Base-by-base conservation (phyloP, 805 yeast species). In the Lipomyces lipofer region DNA sequence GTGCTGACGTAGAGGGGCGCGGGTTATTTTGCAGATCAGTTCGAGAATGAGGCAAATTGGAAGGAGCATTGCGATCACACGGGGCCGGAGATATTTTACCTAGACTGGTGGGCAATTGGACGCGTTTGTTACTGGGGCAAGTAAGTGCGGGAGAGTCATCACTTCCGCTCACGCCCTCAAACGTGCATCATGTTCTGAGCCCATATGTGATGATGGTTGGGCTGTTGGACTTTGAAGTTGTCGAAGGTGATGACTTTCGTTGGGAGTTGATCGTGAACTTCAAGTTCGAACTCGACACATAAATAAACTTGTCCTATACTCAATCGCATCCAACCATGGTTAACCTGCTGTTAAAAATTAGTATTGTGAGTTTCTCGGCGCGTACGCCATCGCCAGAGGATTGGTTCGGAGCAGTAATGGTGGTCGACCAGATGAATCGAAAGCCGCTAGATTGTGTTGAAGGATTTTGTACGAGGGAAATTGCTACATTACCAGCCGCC, bases 71-170 rank as follows among this genome's bases (percentile, higher is more conserved):
- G 82, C 69, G 69, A 69, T 12, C 79, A 90, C 1, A 92, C 98
- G 0, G 98, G 96, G 0, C 97, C 98, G 0, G 99, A 92, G 66
- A 88, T 92, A n/a, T n/a, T 86, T 79, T 75, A 58, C 70, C 17
- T 98, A 94, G 67, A 76, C 85, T 74, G 73, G 78, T 8, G n/a
- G n/a, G n/a, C 59, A 73, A 1, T 64, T 92, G 6, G 95, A 89
- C 67, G 83, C 77, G 47, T 91, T 92, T 68, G 83, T 94, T 39
- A 80, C 92, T 1, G 98, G 98, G 0, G 87, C 96, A 32, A 98
- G 99, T 8, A 92, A 98, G 0, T 98, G 94, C 49, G 99, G 99
- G 52, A 94, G n/a, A n/a, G n/a, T n/a, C n/a, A n/a, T n/a, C n/a
- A n/a, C n/a, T n/a, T n/a, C n/a, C n/a, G n/a, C n/a, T n/a, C n/a